phyloP scores from a whole-genome alignment of 1,284 basidiomycete species.

The Vanrija sp. region DNA sequence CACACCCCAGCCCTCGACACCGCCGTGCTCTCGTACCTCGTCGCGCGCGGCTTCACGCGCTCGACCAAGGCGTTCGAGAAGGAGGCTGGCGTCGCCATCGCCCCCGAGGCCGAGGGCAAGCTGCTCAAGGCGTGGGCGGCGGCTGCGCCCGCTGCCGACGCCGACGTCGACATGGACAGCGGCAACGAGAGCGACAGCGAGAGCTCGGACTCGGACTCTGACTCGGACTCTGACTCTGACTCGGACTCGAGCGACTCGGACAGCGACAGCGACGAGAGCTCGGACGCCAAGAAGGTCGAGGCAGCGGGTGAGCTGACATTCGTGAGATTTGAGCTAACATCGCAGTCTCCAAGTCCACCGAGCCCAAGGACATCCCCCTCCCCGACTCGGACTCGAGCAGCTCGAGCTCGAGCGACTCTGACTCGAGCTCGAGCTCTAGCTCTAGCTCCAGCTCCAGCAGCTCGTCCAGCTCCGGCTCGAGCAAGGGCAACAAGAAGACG shows the following conservation, averaged over 20 bases:
- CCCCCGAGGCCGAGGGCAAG: conserved; percentile 12
- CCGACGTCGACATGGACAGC: conserved; percentile 23
- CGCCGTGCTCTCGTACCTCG: conserved; percentile 47
- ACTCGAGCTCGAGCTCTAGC: conserved; percentile 1
- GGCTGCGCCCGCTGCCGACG: background rate
- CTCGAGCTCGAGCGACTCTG: conserved; percentile 9
- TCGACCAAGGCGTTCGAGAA: conserved; percentile 47
- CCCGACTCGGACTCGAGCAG: conserved; percentile 15
- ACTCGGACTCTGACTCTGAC: conserved; percentile 17
- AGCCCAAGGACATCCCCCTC: conserved; percentile 8
- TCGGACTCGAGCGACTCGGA: conserved; percentile 7
- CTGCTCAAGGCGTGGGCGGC: conserved; percentile 33
- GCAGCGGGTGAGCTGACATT: background rate
- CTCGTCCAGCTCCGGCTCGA: conserved; percentile 36
- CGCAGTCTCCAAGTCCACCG: background rate
- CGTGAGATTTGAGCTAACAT: background rate
- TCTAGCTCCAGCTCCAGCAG: background rate
- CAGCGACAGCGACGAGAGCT: background rate
- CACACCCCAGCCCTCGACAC: conserved; percentile 38
- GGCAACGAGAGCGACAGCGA: conserved; percentile 1
- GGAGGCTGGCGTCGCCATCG: conserved; percentile 34
- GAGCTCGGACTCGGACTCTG: conserved; percentile 17
- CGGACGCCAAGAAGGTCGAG: too few relatives aligned
- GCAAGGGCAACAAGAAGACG: conserved; percentile 56
- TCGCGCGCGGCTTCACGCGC: conserved; percentile 39